Evolutionary conservation across 768 basidiomycete genomes (phyloP).

Genomic region (Boletus sp.): DNA sequence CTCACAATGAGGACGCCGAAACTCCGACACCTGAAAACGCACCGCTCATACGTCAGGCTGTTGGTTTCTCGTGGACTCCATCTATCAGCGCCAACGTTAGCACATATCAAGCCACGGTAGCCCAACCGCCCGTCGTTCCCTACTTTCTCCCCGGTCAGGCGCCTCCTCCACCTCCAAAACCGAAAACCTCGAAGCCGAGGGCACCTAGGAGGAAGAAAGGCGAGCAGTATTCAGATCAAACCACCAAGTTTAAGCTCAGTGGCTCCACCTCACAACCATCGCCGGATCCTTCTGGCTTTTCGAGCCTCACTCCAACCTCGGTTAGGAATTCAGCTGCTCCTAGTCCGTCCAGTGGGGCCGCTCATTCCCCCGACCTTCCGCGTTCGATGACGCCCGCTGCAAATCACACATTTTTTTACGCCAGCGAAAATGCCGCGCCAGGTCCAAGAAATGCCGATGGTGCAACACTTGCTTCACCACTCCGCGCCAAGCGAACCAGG

Average conservation of each 20-base stretch:
- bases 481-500: conserved; percentile 10
- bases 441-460: neutral
- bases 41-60: conserved; percentile 58
- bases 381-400: conserved; percentile 2
- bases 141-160: conserved; percentile 59
- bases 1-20: conserved; percentile 39
- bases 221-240: conserved; percentile 44
- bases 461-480: neutral
- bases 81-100: conserved; percentile 27
- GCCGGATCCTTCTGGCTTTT: conserved; percentile 35
- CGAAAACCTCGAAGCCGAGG: conserved; percentile 27
- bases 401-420: neutral
- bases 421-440: conserved; percentile 5
- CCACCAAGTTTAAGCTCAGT: conserved; percentile 46
- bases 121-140: conserved; percentile 21
- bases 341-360: neutral
- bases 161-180: conserved; percentile 20
- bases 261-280: conserved; percentile 21
- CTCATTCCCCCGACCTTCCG: neutral
- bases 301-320: conserved; percentile 35
- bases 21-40: conserved; percentile 45
- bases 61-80: conserved; percentile 47
- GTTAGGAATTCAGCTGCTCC: conserved; percentile 5
- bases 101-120: conserved; percentile 30
- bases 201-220: conserved; percentile 34